Conservation (phyloP, 1,284 basidiomycete species). For the Cutaneotrichosporon cyanovorans region DNA sequence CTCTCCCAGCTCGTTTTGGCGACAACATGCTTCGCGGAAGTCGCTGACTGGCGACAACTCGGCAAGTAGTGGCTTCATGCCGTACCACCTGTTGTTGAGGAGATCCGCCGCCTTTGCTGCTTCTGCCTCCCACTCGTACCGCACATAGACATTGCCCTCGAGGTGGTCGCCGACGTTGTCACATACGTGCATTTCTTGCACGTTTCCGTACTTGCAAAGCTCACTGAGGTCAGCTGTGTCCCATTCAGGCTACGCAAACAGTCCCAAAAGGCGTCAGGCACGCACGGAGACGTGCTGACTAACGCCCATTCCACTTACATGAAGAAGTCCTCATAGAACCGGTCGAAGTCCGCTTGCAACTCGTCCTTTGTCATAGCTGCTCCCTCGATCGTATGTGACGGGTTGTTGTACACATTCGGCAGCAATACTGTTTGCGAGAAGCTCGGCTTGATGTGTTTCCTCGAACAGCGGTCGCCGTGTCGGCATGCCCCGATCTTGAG, state of each 20-base stretch:
- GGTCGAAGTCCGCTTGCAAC: constrained; percentile 91
- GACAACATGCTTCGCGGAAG: constrained; percentile 96
- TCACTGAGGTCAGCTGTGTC: constrained; percentile 49
- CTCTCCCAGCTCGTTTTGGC: constrained; percentile 96
- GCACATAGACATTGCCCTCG: constrained; percentile 96
- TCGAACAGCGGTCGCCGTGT: constrained; percentile 45
- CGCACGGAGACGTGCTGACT: not conserved
- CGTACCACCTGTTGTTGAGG: constrained; percentile 96
- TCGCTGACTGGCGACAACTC: constrained; percentile 98
- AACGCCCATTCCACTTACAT: constrained; percentile 47
- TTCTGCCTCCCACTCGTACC: constrained; percentile 98
- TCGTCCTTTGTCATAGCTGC: constrained; percentile 58
- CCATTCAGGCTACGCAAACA: not conserved
- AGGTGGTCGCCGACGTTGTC: constrained; percentile 99
- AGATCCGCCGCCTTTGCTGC: constrained; percentile 88
- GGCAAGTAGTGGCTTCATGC: constrained; percentile 92
- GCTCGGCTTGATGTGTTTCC: constrained; percentile 91
- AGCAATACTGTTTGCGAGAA: constrained; percentile 96
- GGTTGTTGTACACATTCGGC: constrained; percentile 99
- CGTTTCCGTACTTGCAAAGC: constrained; percentile 85
- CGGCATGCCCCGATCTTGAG: constrained; percentile 46
- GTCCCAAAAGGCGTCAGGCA: not conserved
- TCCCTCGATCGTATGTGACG: constrained; percentile 77
- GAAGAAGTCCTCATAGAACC: constrained; percentile 91
- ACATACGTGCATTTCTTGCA: constrained; percentile 94